phyloP scores from a whole-genome alignment of 192 early-diverging fungal genomes.

The Diversispora epigaea region DNA sequence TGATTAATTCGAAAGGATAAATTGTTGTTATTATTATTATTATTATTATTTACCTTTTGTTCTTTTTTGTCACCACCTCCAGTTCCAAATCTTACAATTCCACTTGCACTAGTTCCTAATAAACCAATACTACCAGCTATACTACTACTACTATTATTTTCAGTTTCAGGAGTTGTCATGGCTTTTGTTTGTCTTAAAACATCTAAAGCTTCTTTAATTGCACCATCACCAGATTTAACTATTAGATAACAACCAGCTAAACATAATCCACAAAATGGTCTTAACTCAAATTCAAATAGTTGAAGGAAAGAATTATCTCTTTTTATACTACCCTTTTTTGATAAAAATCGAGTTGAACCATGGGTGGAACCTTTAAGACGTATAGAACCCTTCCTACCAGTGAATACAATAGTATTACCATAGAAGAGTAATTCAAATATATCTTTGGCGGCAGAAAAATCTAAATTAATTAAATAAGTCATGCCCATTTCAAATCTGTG shows the following conservation, averaged over 20 bases:
- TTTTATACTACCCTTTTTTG: not conserved
- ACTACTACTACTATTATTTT: conserved; percentile 25
- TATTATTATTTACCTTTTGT: conserved; percentile 9
- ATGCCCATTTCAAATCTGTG: conserved; percentile 45
- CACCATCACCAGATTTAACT: conserved; percentile 35
- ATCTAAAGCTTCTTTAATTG: conserved; percentile 36
- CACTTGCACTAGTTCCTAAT: conserved; percentile 18
- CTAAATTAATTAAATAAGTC: conserved; percentile 44
- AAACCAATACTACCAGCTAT: conserved; percentile 27
- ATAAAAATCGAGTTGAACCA: not conserved
- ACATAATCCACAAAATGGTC: conserved; percentile 47
- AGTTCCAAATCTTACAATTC: conserved; percentile 29
- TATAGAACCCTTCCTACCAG: conserved; percentile 17
- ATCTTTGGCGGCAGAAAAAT: conserved; percentile 42
- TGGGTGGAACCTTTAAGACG: conserved; percentile 17
- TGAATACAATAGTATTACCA: conserved; percentile 27
- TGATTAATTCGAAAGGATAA: not conserved
- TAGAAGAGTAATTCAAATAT: conserved; percentile 45
- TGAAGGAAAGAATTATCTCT: conserved; percentile 24
- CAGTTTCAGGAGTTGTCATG: not conserved
- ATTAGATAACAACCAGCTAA: conserved; percentile 42
- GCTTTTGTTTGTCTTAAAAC: conserved; percentile 31
- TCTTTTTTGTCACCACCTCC: conserved; percentile 36
- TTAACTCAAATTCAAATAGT: conserved; percentile 43
- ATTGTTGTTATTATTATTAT: not conserved